phyloP scores from a whole-genome alignment of 495 filamentous ascomycete species.

The Aspergillus haitiensis region DNA sequence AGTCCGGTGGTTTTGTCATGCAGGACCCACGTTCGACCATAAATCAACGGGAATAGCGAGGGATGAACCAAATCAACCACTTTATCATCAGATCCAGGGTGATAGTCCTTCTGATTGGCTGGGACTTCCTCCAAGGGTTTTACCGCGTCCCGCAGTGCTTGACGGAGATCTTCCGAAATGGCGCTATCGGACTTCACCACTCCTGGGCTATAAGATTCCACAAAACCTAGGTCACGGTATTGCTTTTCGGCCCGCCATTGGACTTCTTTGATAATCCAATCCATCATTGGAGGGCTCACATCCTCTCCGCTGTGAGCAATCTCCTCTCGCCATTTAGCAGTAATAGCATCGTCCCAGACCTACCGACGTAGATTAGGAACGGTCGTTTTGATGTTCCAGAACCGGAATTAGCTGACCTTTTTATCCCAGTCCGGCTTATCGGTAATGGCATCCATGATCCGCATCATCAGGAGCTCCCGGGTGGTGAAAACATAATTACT shows the following conservation, averaged over 20 bases:
- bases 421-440: slow-evolving; percentile 49
- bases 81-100: slow-evolving; percentile 12
- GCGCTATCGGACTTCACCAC: slow-evolving; percentile 17
- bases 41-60: slow-evolving; percentile 13
- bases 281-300: slow-evolving; percentile 48
- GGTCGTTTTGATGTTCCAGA: neutral
- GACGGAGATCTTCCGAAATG: neutral
- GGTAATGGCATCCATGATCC: slow-evolving; percentile 38
- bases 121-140: slow-evolving; percentile 13
- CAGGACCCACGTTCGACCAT: slow-evolving; percentile 10
- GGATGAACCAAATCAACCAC: slow-evolving; percentile 19
- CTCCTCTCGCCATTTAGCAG: slow-evolving; percentile 12
- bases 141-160: neutral
- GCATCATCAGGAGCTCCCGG: slow-evolving; percentile 41
- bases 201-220: slow-evolving; percentile 1
- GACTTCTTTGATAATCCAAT: slow-evolving; percentile 53
- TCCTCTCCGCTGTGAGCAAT: slow-evolving; percentile 27
- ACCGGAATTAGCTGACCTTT: slow-evolving; percentile 11
- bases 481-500: slow-evolving; percentile 20
- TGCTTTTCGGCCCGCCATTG: slow-evolving; percentile 39
- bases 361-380: neutral
- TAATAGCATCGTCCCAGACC: slow-evolving; percentile 15
- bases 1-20: slow-evolving; percentile 6
- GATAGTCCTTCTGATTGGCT: slow-evolving; percentile 8
- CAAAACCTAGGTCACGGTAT: neutral